These are phyloP conservation scores for Olyra latifolia DNA, from an alignment of 176 grass and related monocot species.

Conservation along the genomic window DNA sequence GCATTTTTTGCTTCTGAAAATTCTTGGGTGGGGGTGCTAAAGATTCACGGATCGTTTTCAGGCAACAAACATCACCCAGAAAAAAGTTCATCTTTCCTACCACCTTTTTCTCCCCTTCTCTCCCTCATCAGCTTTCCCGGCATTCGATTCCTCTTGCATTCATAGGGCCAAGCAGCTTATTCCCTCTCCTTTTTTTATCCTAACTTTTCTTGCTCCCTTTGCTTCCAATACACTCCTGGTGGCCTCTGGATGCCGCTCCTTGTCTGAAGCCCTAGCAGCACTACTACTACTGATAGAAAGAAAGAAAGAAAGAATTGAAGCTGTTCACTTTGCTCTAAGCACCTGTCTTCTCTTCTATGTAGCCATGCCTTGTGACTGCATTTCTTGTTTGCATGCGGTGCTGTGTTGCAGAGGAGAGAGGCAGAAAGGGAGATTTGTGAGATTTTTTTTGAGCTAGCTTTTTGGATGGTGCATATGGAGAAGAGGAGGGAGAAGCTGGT, in stretches of 20 bases:
- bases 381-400: not conserved
- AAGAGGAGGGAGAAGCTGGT: conserved; percentile 27
- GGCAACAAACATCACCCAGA: not conserved
- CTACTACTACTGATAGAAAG: not conserved
- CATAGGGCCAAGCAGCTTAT: conserved; percentile 13
- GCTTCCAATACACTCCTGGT: conserved; percentile 40
- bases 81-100: conserved; percentile 3
- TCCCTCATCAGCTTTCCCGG: not conserved
- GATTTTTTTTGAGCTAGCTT: conserved; percentile 36
- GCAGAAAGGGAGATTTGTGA: not conserved
- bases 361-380: not conserved
- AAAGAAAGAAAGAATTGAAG: not conserved
- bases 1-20: conserved; percentile 22
- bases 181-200: not conserved
- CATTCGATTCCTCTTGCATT: conserved; percentile 45
- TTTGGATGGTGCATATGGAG: conserved; percentile 51
- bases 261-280: conserved; percentile 15
- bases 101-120: not conserved
- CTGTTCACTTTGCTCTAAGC: conserved; percentile 4
- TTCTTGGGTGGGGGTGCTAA: conserved; percentile 31
- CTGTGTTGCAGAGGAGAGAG: not conserved
- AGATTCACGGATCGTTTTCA: conserved; percentile 44
- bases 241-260: conserved; percentile 36
- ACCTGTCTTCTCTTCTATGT: not conserved
- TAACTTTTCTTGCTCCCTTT: conserved; percentile 13